Percentiles rank a stretch among this genome's conserved stretches.
These are phyloP conservation scores for Cladosporium sp. DNA, from an alignment of 2,329 filamentous ascomycete species.

Conservation along the genomic window DNA sequence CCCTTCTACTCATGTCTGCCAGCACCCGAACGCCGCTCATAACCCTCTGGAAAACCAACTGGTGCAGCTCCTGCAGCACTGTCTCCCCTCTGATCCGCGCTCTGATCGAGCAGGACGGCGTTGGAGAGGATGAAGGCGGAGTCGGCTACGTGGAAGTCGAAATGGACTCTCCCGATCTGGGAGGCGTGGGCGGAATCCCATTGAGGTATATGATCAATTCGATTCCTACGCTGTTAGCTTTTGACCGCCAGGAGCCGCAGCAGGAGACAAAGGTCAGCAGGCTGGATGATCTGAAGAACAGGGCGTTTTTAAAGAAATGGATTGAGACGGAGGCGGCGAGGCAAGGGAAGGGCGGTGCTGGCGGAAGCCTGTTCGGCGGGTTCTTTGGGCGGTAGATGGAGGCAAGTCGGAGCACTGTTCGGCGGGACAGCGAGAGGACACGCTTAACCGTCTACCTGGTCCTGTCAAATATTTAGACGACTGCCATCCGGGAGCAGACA, in stretches of 20 bases:
- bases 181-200: constrained; percentile 32
- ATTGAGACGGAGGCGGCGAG: constrained; percentile 45
- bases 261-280: constrained; percentile 42
- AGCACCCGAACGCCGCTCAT: constrained; percentile 42
- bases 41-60: constrained; percentile 49
- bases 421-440: too few species aligned
- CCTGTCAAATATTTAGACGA: too few species aligned
- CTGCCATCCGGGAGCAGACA: too few species aligned
- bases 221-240: constrained; percentile 48
- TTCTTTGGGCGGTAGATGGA: constrained; percentile 29
- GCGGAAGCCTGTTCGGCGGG: constrained; percentile 23
- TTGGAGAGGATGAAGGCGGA: constrained; percentile 43
- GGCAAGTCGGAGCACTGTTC: too few species aligned
- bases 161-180: constrained; percentile 43
- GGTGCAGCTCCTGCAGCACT: constrained; percentile 42
- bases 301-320: constrained; percentile 43
- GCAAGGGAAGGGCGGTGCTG: constrained; percentile 43
- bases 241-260: constrained; percentile 48
- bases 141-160: constrained; percentile 47
- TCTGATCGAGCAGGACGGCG: constrained; percentile 40
- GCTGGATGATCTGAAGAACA: constrained; percentile 44
- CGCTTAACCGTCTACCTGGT: too few species aligned
- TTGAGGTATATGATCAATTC: constrained; percentile 43
- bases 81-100: constrained; percentile 40
- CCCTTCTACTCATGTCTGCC: constrained; percentile 45